phyloP scores from a whole-genome alignment of 1,284 basidiomycete genomes.

The Heliocybe sulcata region DNA sequence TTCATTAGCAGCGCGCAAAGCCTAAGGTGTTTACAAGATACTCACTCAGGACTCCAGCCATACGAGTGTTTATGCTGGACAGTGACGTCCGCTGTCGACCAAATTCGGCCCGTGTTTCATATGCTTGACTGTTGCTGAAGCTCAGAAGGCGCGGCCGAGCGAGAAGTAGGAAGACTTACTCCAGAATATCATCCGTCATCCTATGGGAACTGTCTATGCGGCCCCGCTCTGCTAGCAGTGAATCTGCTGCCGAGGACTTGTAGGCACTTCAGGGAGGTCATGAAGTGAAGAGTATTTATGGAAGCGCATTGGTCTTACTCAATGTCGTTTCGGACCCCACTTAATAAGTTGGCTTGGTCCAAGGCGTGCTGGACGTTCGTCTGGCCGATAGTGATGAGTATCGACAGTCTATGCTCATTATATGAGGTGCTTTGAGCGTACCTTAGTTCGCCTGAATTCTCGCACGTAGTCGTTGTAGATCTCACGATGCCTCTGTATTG shows the following conservation, averaged over 20 bases:
- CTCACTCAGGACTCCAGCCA: slow-evolving; percentile 79
- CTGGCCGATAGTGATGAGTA: slow-evolving; percentile 28
- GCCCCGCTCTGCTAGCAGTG: slow-evolving; percentile 81
- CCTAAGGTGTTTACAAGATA: slow-evolving; percentile 9
- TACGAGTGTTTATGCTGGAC: slow-evolving; percentile 73
- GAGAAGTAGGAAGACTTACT: slow-evolving; percentile 42
- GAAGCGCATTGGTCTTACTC: slow-evolving; percentile 47
- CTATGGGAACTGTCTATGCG: slow-evolving; percentile 88
- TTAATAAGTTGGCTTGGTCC: slow-evolving; percentile 82
- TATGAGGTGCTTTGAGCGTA: slow-evolving; percentile 19
- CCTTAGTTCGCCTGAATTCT: slow-evolving; percentile 82
- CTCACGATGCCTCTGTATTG: slow-evolving; percentile 87
- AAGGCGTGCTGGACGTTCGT: slow-evolving; percentile 79
- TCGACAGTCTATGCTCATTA: not conserved
- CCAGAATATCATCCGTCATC: slow-evolving; percentile 91
- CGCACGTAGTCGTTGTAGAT: slow-evolving; percentile 83
- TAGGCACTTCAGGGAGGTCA: slow-evolving; percentile 51
- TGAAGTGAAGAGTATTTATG: not conserved
- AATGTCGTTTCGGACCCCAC: slow-evolving; percentile 93
- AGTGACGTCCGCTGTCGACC: slow-evolving; percentile 76
- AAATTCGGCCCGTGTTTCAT: slow-evolving; percentile 95
- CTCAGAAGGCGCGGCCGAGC: slow-evolving; percentile 6
- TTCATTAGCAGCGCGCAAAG: slow-evolving; percentile 4
- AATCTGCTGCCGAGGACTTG: slow-evolving; percentile 84
- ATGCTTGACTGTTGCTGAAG: slow-evolving; percentile 73